A percentile compares a stretch with the other conserved stretches of the same genome.
Evolutionary conservation across 495 filamentous ascomycete species (phyloP).

Genomic region (Tuber calosporum): DNA sequence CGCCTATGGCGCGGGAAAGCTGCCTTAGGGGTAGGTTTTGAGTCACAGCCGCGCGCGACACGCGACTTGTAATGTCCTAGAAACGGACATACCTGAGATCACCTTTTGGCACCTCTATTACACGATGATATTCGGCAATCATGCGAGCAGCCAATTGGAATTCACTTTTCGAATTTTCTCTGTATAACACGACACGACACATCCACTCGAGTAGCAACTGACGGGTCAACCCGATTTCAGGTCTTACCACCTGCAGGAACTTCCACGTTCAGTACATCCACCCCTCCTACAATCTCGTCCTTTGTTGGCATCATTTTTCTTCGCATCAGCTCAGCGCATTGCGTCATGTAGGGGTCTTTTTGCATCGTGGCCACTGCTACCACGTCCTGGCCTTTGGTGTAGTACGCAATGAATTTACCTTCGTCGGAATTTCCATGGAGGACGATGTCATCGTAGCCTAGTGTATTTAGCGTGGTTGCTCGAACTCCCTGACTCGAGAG

Average conservation of each 20-base stretch:
- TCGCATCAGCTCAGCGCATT: slow-evolving; percentile 80
- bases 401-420: slow-evolving; percentile 81
- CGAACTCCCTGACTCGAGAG: background rate
- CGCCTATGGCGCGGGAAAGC: background rate
- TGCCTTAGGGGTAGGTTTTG: background rate
- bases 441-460: slow-evolving; percentile 71
- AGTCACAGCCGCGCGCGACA: background rate
- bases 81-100: background rate
- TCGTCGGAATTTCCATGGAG: slow-evolving; percentile 69
- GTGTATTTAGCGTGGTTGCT: background rate
- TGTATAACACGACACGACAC: background rate
- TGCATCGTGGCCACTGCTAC: slow-evolving; percentile 88
- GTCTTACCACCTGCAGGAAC: slow-evolving; percentile 45
- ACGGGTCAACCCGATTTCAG: slow-evolving; percentile 1
- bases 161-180: background rate
- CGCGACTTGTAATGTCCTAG: background rate
- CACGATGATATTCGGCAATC: background rate
- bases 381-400: slow-evolving; percentile 77
- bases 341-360: slow-evolving; percentile 76
- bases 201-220: background rate
- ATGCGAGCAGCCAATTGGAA: background rate
- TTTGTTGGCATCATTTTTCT: slow-evolving; percentile 73
- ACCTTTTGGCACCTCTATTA: background rate
- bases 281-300: slow-evolving; percentile 62
- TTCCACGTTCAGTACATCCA: slow-evolving; percentile 61